These are phyloP conservation scores for Phanerochaete carnosa DNA, from an alignment of 768 basidiomycete species.

Conservation along the genomic window DNA sequence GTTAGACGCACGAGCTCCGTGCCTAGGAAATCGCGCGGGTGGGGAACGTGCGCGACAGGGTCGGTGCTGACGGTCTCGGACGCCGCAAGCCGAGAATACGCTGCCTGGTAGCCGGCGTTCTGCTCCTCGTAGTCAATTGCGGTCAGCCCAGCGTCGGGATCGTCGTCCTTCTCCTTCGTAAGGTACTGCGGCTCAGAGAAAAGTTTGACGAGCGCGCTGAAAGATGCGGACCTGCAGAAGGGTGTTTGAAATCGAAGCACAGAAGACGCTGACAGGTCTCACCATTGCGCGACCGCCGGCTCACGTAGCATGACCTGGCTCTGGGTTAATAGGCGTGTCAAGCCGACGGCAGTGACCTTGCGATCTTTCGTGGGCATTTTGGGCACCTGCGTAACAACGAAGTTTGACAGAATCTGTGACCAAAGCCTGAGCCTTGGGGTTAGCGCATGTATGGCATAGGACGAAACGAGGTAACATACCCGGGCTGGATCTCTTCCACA, in stretches of 20 bases:
- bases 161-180: constrained; percentile 21
- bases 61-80: constrained; percentile 32
- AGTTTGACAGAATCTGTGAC: constrained; percentile 71
- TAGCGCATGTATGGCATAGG: background rate
- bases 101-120: constrained; percentile 87
- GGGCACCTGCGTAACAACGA: constrained; percentile 77
- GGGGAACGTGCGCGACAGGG: constrained; percentile 31
- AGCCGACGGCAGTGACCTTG: constrained; percentile 79
- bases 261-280: constrained; percentile 16
- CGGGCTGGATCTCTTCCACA: constrained; percentile 80
- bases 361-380: constrained; percentile 81
- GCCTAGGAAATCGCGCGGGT: constrained; percentile 24
- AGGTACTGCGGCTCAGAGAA: constrained; percentile 78
- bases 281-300: constrained; percentile 68
- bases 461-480: constrained; percentile 43
- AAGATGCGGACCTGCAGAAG: constrained; percentile 39
- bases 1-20: constrained; percentile 20
- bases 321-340: constrained; percentile 75
- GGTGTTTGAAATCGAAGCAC: background rate
- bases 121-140: constrained; percentile 90
- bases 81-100: constrained; percentile 89
- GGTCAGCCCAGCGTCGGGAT: constrained; percentile 43
- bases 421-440: constrained; percentile 45
- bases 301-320: constrained; percentile 66
- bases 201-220: constrained; percentile 70